phyloP scores from a whole-genome alignment of 1,139 yeast genomes.

The Spathaspora sp. region DNA sequence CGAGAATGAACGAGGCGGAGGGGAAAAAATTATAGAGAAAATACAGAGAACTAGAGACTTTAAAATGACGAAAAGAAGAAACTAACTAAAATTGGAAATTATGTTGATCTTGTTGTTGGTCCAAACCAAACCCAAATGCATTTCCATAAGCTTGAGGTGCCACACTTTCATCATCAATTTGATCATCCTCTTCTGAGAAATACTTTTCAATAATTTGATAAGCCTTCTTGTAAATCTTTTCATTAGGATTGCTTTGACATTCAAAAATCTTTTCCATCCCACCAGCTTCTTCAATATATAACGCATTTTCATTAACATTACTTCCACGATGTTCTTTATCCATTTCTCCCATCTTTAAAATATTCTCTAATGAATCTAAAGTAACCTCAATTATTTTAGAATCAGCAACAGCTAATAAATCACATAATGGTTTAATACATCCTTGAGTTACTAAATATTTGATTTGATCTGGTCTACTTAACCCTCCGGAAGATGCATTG shows the following conservation, averaged over 20 bases:
- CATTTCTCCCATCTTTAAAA: slow-evolving; percentile 89
- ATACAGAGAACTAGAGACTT: not conserved
- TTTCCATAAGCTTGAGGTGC: slow-evolving; percentile 85
- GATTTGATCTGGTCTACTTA: slow-evolving; percentile 89
- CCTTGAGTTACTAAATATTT: slow-evolving; percentile 92
- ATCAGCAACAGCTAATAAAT: slow-evolving; percentile 83
- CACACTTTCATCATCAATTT: slow-evolving; percentile 72
- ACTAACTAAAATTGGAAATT: slow-evolving; percentile 47
- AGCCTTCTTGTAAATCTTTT: slow-evolving; percentile 89
- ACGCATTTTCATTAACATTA: slow-evolving; percentile 78
- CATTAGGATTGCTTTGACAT: slow-evolving; percentile 89
- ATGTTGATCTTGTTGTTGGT: slow-evolving; percentile 36
- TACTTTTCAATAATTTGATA: slow-evolving; percentile 86
- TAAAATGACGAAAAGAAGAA: not conserved
- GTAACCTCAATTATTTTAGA: slow-evolving; percentile 92
- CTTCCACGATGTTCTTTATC: slow-evolving; percentile 78
- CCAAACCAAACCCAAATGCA: slow-evolving; percentile 83
- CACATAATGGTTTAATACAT: slow-evolving; percentile 96
- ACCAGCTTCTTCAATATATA: slow-evolving; percentile 95
- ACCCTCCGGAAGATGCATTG: slow-evolving; percentile 95
- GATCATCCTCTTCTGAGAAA: slow-evolving; percentile 80
- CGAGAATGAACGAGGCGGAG: not conserved
- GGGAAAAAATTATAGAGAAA: not conserved
- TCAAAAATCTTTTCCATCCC: slow-evolving; percentile 96
- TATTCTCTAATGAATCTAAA: slow-evolving; percentile 91